Evolutionary conservation across 2,329 filamentous ascomycete genomes (phyloP).

Genomic region (Mycosphaerella arachidis): DNA sequence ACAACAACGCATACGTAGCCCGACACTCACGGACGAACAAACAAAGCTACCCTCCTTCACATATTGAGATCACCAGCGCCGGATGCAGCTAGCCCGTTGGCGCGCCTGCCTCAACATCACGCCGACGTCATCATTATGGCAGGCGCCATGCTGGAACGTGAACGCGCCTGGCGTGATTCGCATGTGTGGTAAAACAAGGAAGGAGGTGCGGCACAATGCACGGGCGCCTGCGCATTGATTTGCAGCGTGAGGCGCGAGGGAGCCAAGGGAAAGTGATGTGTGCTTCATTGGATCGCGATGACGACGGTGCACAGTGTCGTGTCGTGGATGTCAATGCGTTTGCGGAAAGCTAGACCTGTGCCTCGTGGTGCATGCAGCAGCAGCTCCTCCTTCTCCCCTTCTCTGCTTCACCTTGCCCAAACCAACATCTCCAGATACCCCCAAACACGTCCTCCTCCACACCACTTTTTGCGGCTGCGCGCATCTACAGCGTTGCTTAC

Average conservation of each 20-base stretch:
- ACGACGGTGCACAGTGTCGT: background rate
- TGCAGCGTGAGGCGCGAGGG: background rate
- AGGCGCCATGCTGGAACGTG: background rate
- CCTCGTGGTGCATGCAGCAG: background rate
- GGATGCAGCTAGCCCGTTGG: background rate
- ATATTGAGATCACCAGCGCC: background rate
- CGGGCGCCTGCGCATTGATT: background rate
- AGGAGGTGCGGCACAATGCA: background rate
- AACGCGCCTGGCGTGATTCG: conserved; percentile 1
- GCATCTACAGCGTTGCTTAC: conserved; percentile 8
- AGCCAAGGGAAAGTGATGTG: background rate
- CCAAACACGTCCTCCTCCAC: background rate
- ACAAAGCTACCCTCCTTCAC: background rate
- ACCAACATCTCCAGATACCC: background rate
- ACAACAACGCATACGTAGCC: too few species aligned
- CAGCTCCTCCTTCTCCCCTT: background rate
- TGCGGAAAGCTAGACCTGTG: background rate
- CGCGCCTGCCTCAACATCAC: background rate
- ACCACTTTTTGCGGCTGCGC: conserved; percentile 1
- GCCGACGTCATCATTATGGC: background rate
- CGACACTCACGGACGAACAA: background rate
- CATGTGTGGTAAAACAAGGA: conserved; percentile 3
- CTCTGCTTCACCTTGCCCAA: background rate
- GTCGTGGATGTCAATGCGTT: conserved; percentile 1
- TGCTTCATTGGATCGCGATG: background rate